Percentiles rank a stretch among this genome's conserved stretches.
phyloP scores from a whole-genome alignment of 148 eudicot species.

The Vaccinium darrowii region DNA sequence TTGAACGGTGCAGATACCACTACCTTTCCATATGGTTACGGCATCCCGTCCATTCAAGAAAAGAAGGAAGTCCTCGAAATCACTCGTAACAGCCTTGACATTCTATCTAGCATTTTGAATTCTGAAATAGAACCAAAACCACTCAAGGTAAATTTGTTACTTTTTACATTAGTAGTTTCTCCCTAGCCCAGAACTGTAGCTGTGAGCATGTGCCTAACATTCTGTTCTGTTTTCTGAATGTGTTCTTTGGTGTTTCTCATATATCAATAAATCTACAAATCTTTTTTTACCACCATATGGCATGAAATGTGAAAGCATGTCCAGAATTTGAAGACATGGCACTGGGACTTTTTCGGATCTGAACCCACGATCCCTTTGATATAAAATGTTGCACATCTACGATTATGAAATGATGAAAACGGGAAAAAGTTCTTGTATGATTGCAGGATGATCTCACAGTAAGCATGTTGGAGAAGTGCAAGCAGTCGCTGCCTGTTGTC shows the following conservation, averaged over 20 bases:
- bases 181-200: neutral
- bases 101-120: slow-evolving; percentile 74
- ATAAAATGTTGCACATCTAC: neutral
- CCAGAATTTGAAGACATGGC: neutral
- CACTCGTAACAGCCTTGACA: slow-evolving; percentile 80
- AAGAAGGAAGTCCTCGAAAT: slow-evolving; percentile 75
- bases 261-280: neutral
- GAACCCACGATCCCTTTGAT: neutral
- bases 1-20: slow-evolving; percentile 28
- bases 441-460: slow-evolving; percentile 82
- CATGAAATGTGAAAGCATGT: neutral
- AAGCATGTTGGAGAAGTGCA: slow-evolving; percentile 87
- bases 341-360: neutral
- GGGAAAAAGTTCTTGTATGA: neutral
- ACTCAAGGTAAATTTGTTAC: slow-evolving; percentile 47
- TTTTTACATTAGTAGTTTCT: neutral
- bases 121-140: slow-evolving; percentile 59
- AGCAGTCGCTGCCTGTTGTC: slow-evolving; percentile 71
- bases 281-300: neutral
- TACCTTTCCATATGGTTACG: slow-evolving; percentile 35
- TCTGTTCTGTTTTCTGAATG: neutral
- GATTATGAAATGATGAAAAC: neutral
- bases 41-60: slow-evolving; percentile 58
- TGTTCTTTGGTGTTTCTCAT: neutral
- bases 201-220: neutral